phyloP scores from a whole-genome alignment of 352 stramenopile genomes.

The Aphanomyces cochlioides region DNA sequence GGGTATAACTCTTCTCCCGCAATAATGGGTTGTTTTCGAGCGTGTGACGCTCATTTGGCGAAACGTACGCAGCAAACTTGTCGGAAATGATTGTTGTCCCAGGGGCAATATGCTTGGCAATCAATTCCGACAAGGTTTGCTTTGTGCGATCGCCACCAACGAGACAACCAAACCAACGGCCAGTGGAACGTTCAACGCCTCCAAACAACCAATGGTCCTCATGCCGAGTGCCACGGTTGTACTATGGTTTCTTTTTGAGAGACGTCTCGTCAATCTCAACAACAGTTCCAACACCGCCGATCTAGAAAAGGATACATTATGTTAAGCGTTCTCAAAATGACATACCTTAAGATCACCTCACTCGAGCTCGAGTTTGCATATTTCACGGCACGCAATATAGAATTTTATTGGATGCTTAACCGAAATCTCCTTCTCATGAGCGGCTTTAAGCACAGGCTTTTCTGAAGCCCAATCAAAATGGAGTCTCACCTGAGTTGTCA shows the following conservation, averaged over 20 bases:
- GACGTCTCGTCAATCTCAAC: slow-evolving; percentile 41
- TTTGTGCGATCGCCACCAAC: slow-evolving; percentile 35
- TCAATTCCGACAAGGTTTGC: slow-evolving; percentile 23
- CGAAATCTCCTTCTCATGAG: too few species aligned
- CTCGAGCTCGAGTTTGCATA: too few species aligned
- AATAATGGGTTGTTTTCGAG: slow-evolving; percentile 31
- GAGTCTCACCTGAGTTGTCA: too few species aligned
- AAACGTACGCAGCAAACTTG: slow-evolving; percentile 34
- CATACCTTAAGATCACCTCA: too few species aligned
- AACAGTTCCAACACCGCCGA: slow-evolving; percentile 31
- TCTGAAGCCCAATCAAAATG: too few species aligned
- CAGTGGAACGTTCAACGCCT: slow-evolving; percentile 31
- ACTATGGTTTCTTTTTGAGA: slow-evolving; percentile 38
- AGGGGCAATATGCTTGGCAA: neutral
- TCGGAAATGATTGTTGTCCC: slow-evolving; percentile 32
- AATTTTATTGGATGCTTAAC: too few species aligned
- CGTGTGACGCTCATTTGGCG: slow-evolving; percentile 29
- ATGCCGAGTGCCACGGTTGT: slow-evolving; percentile 22
- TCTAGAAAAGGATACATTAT: neutral
- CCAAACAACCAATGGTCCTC: slow-evolving; percentile 40
- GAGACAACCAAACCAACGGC: slow-evolving; percentile 34
- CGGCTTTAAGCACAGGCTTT: too few species aligned
- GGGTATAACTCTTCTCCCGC: slow-evolving; percentile 23
- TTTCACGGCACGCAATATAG: too few species aligned
- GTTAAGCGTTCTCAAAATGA: neutral